phyloP scores from a whole-genome alignment of 306 rosid genomes.

The Pterocarpus macrocarpus region DNA sequence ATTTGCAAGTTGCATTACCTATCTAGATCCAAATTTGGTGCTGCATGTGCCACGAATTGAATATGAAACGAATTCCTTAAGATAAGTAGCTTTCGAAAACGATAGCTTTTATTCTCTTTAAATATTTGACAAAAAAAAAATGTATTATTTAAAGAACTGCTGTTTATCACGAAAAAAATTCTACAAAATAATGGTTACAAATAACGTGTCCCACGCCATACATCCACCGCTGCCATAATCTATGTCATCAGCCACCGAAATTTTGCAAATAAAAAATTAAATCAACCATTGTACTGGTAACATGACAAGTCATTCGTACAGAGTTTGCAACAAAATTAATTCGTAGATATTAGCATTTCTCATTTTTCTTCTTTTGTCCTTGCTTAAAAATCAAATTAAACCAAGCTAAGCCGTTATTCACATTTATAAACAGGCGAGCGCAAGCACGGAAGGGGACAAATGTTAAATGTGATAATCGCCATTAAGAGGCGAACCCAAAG shows the following conservation, averaged over 20 bases:
- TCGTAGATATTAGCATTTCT: too few relatives aligned
- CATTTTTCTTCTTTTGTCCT: too few relatives aligned
- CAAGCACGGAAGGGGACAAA: conserved; percentile 17
- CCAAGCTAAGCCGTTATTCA: not conserved
- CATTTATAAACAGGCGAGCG: not conserved
- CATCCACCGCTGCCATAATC: not conserved
- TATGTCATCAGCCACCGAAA: not conserved
- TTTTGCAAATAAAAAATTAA: not conserved
- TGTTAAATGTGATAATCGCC: conserved; percentile 30
- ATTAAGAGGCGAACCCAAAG: conserved; percentile 38
- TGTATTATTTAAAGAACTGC: not conserved
- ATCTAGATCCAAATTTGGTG: conserved; percentile 33
- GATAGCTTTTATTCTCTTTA: conserved; percentile 1
- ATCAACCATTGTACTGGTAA: too few relatives aligned
- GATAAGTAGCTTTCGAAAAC: not conserved
- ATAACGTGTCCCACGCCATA: not conserved
- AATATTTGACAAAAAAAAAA: not conserved
- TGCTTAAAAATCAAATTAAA: not conserved
- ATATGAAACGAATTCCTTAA: conserved; percentile 12
- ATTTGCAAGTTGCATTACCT: conserved; percentile 28
- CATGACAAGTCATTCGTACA: too few relatives aligned
- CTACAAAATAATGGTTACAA: not conserved
- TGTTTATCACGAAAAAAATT: not conserved
- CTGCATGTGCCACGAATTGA: not conserved
- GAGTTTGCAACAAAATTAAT: too few relatives aligned